Evolutionary conservation across 2,329 filamentous ascomycete genomes (phyloP), one percentile per base, ranked within the genome.

Genomic region (Tolypocladium guangdongense): DNA sequence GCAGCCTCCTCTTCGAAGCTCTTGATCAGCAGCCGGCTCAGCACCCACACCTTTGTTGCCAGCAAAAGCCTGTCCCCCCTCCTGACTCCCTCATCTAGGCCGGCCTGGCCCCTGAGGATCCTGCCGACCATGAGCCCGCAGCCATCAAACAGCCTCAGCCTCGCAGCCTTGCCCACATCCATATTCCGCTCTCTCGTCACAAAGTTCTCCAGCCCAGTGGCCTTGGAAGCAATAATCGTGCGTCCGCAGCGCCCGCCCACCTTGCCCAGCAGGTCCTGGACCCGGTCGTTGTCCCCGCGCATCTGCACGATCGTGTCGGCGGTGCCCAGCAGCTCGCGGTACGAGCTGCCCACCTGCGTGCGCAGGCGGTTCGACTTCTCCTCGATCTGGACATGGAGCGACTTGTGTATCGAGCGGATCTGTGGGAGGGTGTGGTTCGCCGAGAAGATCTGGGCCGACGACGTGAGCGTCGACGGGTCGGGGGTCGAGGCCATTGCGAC

Each of bases 281-380:
- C 86, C 14, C 76, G 73, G 56, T 85, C 80, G 72, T 93, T 92
- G 65, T 92, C 84, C 39, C 71, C 71, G 60, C 89, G 87, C 89
- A 97, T 96, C 56, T 84, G 80, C 52, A 96, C 87, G 60, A 97
- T 97, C n/a, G 85, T 85, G 71, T 96, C 91, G 52, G 92, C 92
- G 0, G 92, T 96, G 51, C 88, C 88, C 30, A 97, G 82, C 10
- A 97, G 82, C 62, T 93, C 89, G 60, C 92, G 87, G 70, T 97
- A 97, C 63, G 80, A 83, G 55, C 73, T 76, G 59, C 82, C 82
- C 56, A 86, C 82, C 65, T 83, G 79, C 20, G 77, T 82, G 60
- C 82, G 81, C 63, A 86, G 73, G 35, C 81, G 81, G 50, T 73
- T 73, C 36, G 80, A 76, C 62, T 83, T 83, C 65, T 85, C 82